These are phyloP conservation scores for Colletotrichum sp. DNA, from an alignment of 2,329 filamentous ascomycete genomes.

Conservation along the genomic window DNA sequence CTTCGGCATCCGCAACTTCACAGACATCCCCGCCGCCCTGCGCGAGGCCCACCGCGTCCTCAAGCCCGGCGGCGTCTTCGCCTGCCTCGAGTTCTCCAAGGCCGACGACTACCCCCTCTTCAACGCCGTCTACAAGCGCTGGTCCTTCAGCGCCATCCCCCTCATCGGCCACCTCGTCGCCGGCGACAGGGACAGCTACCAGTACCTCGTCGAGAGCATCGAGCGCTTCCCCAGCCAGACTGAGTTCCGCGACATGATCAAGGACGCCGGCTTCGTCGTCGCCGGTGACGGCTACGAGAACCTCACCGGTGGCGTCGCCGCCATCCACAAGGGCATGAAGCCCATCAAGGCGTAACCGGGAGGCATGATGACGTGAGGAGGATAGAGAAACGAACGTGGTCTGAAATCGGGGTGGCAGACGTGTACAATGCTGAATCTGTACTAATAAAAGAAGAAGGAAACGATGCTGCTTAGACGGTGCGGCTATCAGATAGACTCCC, in stretches of 20 bases:
- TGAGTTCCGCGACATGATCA: constrained; percentile 84
- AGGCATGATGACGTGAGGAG: neutral
- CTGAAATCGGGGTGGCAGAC: neutral
- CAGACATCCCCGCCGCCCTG: constrained; percentile 84
- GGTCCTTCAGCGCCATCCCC: constrained; percentile 94
- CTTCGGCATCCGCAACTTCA: constrained; percentile 98
- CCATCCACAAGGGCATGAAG: constrained; percentile 97
- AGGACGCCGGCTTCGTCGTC: constrained; percentile 83
- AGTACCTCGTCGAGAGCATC: constrained; percentile 98
- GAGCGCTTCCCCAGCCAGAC: constrained; percentile 88
- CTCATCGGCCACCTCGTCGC: constrained; percentile 95
- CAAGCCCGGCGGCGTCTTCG: constrained; percentile 94
- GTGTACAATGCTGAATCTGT: constrained; percentile 14
- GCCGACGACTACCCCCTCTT: constrained; percentile 77
- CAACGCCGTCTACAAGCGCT: constrained; percentile 88
- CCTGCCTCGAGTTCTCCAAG: constrained; percentile 94
- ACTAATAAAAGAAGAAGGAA: neutral
- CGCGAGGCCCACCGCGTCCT: constrained; percentile 86
- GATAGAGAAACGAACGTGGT: neutral
- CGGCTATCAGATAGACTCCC: neutral
- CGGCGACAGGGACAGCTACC: constrained; percentile 93
- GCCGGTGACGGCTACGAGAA: constrained; percentile 88
- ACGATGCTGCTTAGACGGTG: neutral
- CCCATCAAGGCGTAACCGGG: constrained; percentile 44
- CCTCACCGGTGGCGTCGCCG: constrained; percentile 89